Conservation (phyloP, 129 eudicot genomes). For the Erigeron canadensis region DNA sequence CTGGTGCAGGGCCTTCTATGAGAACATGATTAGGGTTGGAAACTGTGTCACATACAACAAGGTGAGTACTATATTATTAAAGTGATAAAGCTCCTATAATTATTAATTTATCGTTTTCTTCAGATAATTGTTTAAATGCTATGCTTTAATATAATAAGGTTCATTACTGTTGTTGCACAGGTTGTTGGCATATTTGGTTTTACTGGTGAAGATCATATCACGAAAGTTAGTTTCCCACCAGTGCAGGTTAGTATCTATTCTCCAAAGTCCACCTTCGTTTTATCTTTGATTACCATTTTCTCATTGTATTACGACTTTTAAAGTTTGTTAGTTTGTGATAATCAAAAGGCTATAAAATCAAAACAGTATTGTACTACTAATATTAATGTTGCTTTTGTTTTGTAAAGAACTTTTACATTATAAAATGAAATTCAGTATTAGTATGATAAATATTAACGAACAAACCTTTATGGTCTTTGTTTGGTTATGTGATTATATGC, state of each 20-base stretch:
- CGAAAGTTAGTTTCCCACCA: slow-evolving; percentile 85
- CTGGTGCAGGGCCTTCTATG: slow-evolving; percentile 69
- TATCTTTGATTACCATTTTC: too few species aligned
- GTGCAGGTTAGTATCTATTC: slow-evolving; percentile 57
- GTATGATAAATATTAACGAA: too few species aligned
- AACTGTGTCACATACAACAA: slow-evolving; percentile 92
- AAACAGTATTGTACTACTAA: too few species aligned
- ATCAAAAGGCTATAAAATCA: too few species aligned
- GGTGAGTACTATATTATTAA: slow-evolving; percentile 34
- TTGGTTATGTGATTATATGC: too few species aligned
- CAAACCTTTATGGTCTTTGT: too few species aligned
- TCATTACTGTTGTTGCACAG: slow-evolving; percentile 35
- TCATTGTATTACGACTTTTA: too few species aligned
- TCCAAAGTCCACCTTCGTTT: not conserved
- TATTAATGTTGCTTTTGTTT: too few species aligned
- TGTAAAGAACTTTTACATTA: too few species aligned
- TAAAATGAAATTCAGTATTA: too few species aligned
- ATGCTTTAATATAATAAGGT: not conserved
- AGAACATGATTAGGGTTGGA: slow-evolving; percentile 84
- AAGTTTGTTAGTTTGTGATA: too few species aligned
- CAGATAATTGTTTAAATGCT: not conserved
- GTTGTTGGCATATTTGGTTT: slow-evolving; percentile 92
- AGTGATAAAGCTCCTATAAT: not conserved
- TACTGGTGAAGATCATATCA: slow-evolving; percentile 92
- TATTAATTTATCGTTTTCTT: not conserved